These are phyloP conservation scores for Graphilbum fragrans DNA, from an alignment of 2,329 filamentous ascomycete species.

Conservation along the genomic window DNA sequence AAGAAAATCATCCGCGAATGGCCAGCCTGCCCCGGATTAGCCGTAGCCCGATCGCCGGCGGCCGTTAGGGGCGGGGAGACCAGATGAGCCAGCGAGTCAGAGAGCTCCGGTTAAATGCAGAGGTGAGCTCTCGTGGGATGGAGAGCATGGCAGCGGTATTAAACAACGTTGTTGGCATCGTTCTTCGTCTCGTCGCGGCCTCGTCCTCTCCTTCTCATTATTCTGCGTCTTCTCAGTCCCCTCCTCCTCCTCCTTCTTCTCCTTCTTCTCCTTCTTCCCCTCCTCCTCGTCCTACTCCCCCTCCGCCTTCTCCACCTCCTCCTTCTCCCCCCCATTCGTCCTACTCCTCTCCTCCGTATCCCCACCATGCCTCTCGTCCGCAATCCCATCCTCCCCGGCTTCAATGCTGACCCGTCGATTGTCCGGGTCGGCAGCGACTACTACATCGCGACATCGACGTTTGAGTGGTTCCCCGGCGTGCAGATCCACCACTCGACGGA, in stretches of 20 bases:
- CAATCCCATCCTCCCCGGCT: conserved; percentile 44
- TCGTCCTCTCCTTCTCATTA: background rate
- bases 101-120: conserved; percentile 6
- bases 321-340: background rate
- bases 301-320: background rate
- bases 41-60: background rate
- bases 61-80: background rate
- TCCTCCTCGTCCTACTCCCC: background rate
- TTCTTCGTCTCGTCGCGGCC: too few relatives aligned
- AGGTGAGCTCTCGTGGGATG: too few relatives aligned
- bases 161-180: too few relatives aligned
- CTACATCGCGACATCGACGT: conserved; percentile 39
- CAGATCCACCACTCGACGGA: conserved; percentile 41
- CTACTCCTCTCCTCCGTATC: background rate
- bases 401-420: conserved; percentile 40
- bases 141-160: too few relatives aligned
- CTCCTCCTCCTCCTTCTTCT: background rate
- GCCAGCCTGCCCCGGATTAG: too few relatives aligned
- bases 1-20: background rate
- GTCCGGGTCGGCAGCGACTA: conserved; percentile 20
- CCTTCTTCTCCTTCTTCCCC: background rate
- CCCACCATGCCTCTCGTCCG: conserved; percentile 9
- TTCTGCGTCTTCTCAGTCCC: background rate
- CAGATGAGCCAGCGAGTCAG: conserved; percentile 2
- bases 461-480: conserved; percentile 38